Conservation (phyloP, 2,329 filamentous ascomycete genomes). For the Calonectria pauciramosa region DNA sequence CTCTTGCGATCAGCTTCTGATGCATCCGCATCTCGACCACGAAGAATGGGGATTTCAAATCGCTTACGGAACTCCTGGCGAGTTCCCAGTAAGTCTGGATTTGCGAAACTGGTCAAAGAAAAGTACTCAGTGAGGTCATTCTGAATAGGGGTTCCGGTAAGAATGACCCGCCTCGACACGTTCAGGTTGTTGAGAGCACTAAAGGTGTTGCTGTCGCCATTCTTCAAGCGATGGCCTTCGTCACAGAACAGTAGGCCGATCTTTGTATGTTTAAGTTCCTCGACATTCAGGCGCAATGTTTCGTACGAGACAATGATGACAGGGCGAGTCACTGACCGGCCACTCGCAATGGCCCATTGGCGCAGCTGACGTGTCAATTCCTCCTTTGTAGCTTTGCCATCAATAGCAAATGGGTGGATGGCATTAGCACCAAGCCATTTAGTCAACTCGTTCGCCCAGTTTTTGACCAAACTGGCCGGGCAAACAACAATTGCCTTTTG, state of each 20-base stretch:
- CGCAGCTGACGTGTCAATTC: conserved; percentile 90
- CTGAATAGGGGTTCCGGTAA: conserved; percentile 97
- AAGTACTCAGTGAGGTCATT: conserved; percentile 99
- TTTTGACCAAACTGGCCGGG: conserved; percentile 94
- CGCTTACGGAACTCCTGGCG: conserved; percentile 93
- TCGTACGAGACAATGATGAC: conserved; percentile 99
- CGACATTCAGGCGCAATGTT: conserved; percentile 90
- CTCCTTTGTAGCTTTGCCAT: conserved; percentile 95
- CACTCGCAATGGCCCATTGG: conserved; percentile 94
- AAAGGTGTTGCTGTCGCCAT: conserved; percentile 96
- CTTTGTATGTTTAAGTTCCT: conserved; percentile 88
- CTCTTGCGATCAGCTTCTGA: conserved; percentile 85
- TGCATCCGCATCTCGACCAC: conserved; percentile 91
- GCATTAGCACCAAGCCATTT: conserved; percentile 98
- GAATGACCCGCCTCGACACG: conserved; percentile 90
- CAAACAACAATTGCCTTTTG: conserved; percentile 98
- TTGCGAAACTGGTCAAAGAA: conserved; percentile 94
- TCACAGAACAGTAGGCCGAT: conserved; percentile 96
- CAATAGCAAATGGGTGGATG: conserved; percentile 93
- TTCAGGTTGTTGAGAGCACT: conserved; percentile 91
- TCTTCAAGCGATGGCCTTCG: conserved; percentile 96
- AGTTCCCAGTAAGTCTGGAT: conserved; percentile 91
- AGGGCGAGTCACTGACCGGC: conserved; percentile 89
- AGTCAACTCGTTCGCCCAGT: conserved; percentile 96
- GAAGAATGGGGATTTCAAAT: conserved; percentile 92